A percentile compares a stretch with the other conserved stretches of the same genome.
phyloP scores from a whole-genome alignment of 2,329 filamentous ascomycete genomes.

The Colletotrichum costaricense region DNA sequence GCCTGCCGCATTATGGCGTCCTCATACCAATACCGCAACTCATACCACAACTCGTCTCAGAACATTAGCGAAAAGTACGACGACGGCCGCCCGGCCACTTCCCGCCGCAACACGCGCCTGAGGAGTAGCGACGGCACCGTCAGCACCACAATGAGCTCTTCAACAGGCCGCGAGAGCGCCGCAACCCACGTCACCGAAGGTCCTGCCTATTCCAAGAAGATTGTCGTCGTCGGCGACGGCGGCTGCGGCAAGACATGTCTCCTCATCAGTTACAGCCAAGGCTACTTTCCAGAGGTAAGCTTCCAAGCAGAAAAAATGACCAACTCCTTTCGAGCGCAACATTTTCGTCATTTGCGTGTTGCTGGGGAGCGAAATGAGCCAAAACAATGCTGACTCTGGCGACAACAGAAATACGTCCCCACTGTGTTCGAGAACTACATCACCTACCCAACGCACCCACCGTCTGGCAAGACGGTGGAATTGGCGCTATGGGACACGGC shows the following conservation, averaged over 20 bases:
- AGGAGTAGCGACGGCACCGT: conserved; percentile 90
- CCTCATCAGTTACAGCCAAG: conserved; percentile 98
- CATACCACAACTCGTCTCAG: conserved; percentile 57
- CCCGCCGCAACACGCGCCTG: conserved; percentile 61
- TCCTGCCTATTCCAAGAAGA: conserved; percentile 97
- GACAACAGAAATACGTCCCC: conserved; percentile 93
- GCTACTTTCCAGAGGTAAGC: conserved; percentile 96
- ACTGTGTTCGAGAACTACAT: conserved; percentile 99
- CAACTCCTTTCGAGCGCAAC: not conserved
- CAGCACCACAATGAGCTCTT: conserved; percentile 84
- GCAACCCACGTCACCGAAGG: conserved; percentile 90
- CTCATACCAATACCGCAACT: conserved; percentile 63
- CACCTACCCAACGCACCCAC: conserved; percentile 90
- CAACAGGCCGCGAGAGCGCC: conserved; percentile 80
- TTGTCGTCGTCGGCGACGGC: conserved; percentile 97
- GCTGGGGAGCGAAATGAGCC: not conserved
- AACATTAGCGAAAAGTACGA: conserved; percentile 55
- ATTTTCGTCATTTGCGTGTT: not conserved
- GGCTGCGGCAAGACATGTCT: conserved; percentile 99
- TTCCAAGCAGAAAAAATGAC: not conserved
- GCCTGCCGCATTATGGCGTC: conserved; percentile 58
- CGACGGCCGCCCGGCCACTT: conserved; percentile 42
- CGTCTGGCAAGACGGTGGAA: conserved; percentile 93
- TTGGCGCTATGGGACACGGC: conserved; percentile 98
- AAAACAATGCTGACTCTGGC: conserved; percentile 25